A percentile compares a stretch with the other conserved stretches of the same genome.
Conservation (phyloP, 2,329 filamentous ascomycete genomes). For the Colletotrichum caudatum region DNA sequence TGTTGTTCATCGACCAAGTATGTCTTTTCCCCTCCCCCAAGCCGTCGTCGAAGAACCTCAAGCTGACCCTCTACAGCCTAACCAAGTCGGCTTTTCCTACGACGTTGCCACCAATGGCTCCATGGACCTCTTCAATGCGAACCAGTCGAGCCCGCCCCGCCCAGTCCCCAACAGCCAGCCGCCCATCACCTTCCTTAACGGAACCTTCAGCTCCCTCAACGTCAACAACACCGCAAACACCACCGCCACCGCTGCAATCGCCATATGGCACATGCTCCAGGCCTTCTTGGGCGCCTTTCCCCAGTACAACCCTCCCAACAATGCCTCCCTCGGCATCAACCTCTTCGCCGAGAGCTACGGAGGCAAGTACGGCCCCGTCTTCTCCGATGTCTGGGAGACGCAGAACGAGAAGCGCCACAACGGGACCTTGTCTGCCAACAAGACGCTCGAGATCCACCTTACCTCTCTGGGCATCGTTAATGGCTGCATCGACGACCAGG, state of each 20-base stretch:
- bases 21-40: conserved; percentile 44
- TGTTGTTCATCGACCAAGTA: conserved; percentile 70
- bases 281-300: conserved; percentile 70
- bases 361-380: conserved; percentile 76
- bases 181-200: conserved; percentile 64
- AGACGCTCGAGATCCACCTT: conserved; percentile 70
- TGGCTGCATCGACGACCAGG: conserved; percentile 74
- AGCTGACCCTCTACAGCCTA: conserved; percentile 64
- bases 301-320: conserved; percentile 64
- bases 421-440: conserved; percentile 61
- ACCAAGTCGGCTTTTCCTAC: conserved; percentile 77
- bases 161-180: conserved; percentile 42
- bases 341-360: conserved; percentile 78
- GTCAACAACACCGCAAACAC: conserved; percentile 64
- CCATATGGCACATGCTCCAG: conserved; percentile 75
- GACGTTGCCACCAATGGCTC: conserved; percentile 74
- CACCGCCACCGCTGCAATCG: conserved; percentile 66
- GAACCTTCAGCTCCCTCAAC: conserved; percentile 72
- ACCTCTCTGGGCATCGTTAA: conserved; percentile 77
- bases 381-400: conserved; percentile 68
- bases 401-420: conserved; percentile 71
- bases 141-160: conserved; percentile 52
- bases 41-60: conserved; percentile 43
- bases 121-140: conserved; percentile 59
- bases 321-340: conserved; percentile 67